These are phyloP conservation scores for Setaria viridis DNA, from an alignment of 202 grass and related monocot species.

Conservation along the genomic window DNA sequence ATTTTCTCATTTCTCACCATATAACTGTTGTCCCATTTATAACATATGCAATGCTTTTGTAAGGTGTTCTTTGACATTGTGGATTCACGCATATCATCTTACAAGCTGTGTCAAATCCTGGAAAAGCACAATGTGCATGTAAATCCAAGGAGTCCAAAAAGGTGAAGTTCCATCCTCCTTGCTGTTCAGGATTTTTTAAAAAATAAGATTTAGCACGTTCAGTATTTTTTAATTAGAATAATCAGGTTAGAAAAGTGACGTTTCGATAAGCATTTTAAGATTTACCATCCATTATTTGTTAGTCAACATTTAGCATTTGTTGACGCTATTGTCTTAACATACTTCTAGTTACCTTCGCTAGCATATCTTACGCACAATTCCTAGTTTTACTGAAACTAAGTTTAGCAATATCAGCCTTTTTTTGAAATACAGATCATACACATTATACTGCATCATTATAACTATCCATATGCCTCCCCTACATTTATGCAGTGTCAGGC, in stretches of 20 bases:
- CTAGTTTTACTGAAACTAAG: neutral
- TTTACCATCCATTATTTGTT: neutral
- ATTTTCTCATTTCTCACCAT: neutral
- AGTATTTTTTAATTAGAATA: neutral
- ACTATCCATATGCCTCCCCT: neutral
- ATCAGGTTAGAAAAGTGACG: neutral
- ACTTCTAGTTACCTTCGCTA: neutral
- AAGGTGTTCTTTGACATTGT: conserved; percentile 78
- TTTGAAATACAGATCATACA: neutral
- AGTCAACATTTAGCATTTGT: neutral
- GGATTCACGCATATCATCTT: conserved; percentile 62
- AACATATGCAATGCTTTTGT: neutral
- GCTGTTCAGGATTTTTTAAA: neutral
- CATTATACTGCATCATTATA: neutral
- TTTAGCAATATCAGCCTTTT: neutral
- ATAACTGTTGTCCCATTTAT: neutral
- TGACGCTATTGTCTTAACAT: neutral
- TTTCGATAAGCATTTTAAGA: neutral
- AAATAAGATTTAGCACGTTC: neutral
- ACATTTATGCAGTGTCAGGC: conserved; percentile 62
- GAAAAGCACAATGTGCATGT: conserved; percentile 72
- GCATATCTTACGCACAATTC: neutral
- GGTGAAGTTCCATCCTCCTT: conserved; percentile 39
- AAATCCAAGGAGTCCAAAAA: conserved; percentile 73
- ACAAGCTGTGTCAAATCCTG: conserved; percentile 67